Evolutionary conservation across 2,329 filamentous ascomycete species (phyloP).

Genomic region (Penicillium sp.): DNA sequence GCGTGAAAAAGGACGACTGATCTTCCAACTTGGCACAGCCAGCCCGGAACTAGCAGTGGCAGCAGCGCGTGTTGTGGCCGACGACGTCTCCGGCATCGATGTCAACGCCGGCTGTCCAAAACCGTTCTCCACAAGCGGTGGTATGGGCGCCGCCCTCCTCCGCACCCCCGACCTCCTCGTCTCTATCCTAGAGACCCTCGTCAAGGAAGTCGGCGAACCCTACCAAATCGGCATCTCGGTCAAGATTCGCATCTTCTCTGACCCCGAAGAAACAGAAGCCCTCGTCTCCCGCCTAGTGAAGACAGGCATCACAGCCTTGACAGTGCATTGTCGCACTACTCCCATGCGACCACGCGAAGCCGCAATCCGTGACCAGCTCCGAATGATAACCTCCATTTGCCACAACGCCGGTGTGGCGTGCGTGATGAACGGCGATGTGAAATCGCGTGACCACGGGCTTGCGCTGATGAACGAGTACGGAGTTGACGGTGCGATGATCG

Average conservation of each 20-base stretch:
- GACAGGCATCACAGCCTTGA: slow-evolving; percentile 89
- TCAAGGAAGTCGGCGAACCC: slow-evolving; percentile 70
- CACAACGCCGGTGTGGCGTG: slow-evolving; percentile 83
- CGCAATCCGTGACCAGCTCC: slow-evolving; percentile 80
- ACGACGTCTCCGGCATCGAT: slow-evolving; percentile 89
- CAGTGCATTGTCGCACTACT: slow-evolving; percentile 92
- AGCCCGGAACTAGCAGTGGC: slow-evolving; percentile 78
- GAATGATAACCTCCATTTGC: slow-evolving; percentile 79
- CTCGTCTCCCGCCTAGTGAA: slow-evolving; percentile 75
- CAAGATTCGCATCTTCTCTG: slow-evolving; percentile 87
- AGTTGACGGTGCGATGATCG: slow-evolving; percentile 97
- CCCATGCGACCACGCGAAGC: slow-evolving; percentile 90
- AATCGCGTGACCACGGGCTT: slow-evolving; percentile 67
- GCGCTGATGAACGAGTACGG: slow-evolving; percentile 72
- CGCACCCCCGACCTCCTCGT: slow-evolving; percentile 79
- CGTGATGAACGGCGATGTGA: slow-evolving; percentile 93
- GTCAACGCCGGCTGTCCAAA: slow-evolving; percentile 99
- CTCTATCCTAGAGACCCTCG: slow-evolving; percentile 78
- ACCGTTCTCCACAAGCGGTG: slow-evolving; percentile 86
- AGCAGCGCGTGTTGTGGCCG: slow-evolving; percentile 79
- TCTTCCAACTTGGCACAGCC: slow-evolving; percentile 91
- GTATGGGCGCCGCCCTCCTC: slow-evolving; percentile 92
- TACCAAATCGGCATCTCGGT: slow-evolving; percentile 93
- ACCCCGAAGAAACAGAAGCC: slow-evolving; percentile 68
- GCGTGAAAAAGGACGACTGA: slow-evolving; percentile 69